Evolutionary conservation across 768 basidiomycete species (phyloP).

Genomic region (Lyophyllum atratum): DNA sequence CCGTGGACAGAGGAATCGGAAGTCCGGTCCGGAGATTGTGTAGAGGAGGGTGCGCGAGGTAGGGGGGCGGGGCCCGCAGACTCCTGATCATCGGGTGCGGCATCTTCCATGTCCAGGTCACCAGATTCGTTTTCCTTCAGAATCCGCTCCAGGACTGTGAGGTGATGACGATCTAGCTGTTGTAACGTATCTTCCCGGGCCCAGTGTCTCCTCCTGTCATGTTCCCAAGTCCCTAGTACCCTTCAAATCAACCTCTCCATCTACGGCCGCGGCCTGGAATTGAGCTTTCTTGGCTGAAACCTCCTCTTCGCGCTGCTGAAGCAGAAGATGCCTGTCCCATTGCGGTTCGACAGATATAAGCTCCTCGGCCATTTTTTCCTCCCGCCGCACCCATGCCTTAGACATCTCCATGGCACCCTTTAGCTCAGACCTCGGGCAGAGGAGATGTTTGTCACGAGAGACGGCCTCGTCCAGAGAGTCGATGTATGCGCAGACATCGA

Average conservation of each 20-base stretch:
- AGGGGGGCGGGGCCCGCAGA: background rate
- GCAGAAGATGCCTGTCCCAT: constrained; percentile 24
- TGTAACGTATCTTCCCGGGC: constrained; percentile 23
- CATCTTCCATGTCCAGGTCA: constrained; percentile 10
- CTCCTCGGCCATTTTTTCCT: constrained; percentile 43
- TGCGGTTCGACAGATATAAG: constrained; percentile 28
- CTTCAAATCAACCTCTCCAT: constrained; percentile 9
- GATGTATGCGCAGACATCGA: constrained; percentile 73
- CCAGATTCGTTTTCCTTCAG: constrained; percentile 17
- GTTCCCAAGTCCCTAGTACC: constrained; percentile 19
- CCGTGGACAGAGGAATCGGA: constrained; percentile 6
- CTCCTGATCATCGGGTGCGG: constrained; percentile 19
- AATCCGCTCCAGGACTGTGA: constrained; percentile 28
- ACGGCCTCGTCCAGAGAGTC: constrained; percentile 48
- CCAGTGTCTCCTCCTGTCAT: constrained; percentile 23
- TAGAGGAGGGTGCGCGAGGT: background rate
- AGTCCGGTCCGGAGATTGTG: constrained; percentile 9
- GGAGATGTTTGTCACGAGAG: constrained; percentile 12
- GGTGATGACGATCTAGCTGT: constrained; percentile 21
- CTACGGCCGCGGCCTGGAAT: constrained; percentile 3
- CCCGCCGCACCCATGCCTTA: constrained; percentile 47
- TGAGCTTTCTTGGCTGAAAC: constrained; percentile 8
- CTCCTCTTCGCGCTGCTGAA: constrained; percentile 20
- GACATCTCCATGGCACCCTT: constrained; percentile 52
- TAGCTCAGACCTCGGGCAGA: constrained; percentile 18